These are phyloP conservation scores for Hymenoscyphus occultus DNA, from an alignment of 2,329 filamentous ascomycete genomes.

Conservation along the genomic window DNA sequence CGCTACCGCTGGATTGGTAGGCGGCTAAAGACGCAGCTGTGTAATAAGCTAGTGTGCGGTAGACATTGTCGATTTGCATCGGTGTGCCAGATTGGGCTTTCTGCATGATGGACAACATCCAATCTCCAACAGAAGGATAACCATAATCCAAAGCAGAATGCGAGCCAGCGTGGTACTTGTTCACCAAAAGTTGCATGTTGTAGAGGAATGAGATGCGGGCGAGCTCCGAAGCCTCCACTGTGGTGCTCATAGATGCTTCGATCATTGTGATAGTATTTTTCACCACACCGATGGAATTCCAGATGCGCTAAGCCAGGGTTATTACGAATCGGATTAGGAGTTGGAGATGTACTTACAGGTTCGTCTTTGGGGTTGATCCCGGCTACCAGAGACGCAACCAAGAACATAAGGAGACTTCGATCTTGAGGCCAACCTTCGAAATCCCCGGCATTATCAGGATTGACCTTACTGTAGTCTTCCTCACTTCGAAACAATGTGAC, in stretches of 20 bases:
- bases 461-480: conserved; percentile 2
- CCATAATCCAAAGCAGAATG: neutral
- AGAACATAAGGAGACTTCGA: conserved; percentile 22
- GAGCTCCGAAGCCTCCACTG: conserved; percentile 15
- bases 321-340: conserved; percentile 6
- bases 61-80: conserved; percentile 21
- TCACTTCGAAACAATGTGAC: conserved; percentile 19
- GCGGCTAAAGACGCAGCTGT: conserved; percentile 29
- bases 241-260: conserved; percentile 19
- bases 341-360: conserved; percentile 16
- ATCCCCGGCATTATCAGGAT: conserved; percentile 16
- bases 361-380: conserved; percentile 23
- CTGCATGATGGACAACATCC: conserved; percentile 21
- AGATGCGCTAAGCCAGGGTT: conserved; percentile 22
- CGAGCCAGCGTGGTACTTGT: conserved; percentile 32
- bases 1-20: conserved; percentile 21
- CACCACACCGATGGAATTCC: conserved; percentile 9
- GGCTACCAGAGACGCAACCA: conserved; percentile 29
- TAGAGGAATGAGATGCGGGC: conserved; percentile 27
- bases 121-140: conserved; percentile 15
- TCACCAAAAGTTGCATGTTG: conserved; percentile 32
- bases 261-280: conserved; percentile 29
- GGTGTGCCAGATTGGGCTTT: neutral
- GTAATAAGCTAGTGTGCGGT: conserved; percentile 32
- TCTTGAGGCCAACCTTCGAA: conserved; percentile 20